Evolutionary conservation across 1,284 basidiomycete species (phyloP), one percentile per base, ranked within the genome.

Genomic region (Coniophora puteana): DNA sequence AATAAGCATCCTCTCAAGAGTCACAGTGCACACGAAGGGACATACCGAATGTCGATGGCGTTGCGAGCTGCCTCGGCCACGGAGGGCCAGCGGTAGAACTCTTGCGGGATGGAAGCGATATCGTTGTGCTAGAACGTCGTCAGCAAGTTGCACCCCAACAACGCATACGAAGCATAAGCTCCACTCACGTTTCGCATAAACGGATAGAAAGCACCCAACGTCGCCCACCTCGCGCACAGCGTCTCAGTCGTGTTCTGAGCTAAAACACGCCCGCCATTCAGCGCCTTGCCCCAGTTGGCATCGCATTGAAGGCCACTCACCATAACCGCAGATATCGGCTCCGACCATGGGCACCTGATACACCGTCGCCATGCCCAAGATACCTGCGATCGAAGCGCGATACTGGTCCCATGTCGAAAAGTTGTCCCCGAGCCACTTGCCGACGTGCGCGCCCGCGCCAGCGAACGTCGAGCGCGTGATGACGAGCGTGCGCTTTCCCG

Each of bases 351-450:
- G 80, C 3, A 85, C 58, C 49, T 83, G 80, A 55, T 74, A 85
- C 20, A 86, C 60, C 4, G 68, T 65, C 12, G 80, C 74, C 61
- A 84, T 76, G 13, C 72, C 74, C 16, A 84, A 62, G 61, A 83
- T 80, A 10, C 78, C 80, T 5, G 76, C 69, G 47, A 83, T 83
- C 13, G 74, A 82, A 42, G 63, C 58, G 11, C 71, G 62, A 51
- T 83, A 83, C 39, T 80, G 71, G 0, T 66, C 65, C 78, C 79
- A 82, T 4, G 53, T 46, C 44, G 72, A 74, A 41, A 78, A 48
- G 51, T 83, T 85, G 55, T 83, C 80, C 5, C 82, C 81, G 4
- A 84, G 67, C 82, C 80, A 85, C 56, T 83, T 83, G n/a, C 79
- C 79, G 20, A 78, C 76, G 34, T 76, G 68, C 14, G 63, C 59